Conservation (phyloP, 2,329 filamentous ascomycete species). For the Fusarium xyrophilum region DNA sequence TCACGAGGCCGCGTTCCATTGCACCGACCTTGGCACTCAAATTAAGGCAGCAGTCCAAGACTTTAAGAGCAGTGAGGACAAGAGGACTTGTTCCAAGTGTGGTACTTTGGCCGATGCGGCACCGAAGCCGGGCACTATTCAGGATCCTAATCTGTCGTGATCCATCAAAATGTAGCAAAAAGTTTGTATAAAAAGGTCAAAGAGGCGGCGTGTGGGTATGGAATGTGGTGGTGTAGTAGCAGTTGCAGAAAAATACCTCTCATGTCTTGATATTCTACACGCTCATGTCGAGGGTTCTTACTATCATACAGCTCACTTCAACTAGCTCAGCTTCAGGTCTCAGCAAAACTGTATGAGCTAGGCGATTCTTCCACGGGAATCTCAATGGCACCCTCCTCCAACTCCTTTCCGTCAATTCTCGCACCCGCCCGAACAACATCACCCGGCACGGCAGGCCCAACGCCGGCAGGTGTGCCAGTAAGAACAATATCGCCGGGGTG, state of each 20-base stretch:
- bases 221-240: not conserved
- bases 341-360: slow-evolving; percentile 76
- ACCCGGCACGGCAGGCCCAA: slow-evolving; percentile 83
- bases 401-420: slow-evolving; percentile 78
- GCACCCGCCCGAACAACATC: slow-evolving; percentile 88
- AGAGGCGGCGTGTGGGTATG: not conserved
- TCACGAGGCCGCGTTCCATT: slow-evolving; percentile 86
- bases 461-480: slow-evolving; percentile 97
- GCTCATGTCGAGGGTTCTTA: not conserved
- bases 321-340: slow-evolving; percentile 60
- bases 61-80: slow-evolving; percentile 72
- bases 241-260: not conserved
- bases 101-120: slow-evolving; percentile 76
- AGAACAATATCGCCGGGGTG: slow-evolving; percentile 91
- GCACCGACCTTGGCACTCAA: slow-evolving; percentile 89
- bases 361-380: slow-evolving; percentile 82
- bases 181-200: not conserved
- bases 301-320: not conserved
- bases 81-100: slow-evolving; percentile 79
- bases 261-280: slow-evolving; percentile 19
- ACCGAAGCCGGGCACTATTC: slow-evolving; percentile 65
- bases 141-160: slow-evolving; percentile 62
- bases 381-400: slow-evolving; percentile 85
- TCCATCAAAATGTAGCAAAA: not conserved
- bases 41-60: slow-evolving; percentile 89